Evolutionary conservation across 2,329 filamentous ascomycete genomes (phyloP).

Genomic region (Neonectria ditissima): DNA sequence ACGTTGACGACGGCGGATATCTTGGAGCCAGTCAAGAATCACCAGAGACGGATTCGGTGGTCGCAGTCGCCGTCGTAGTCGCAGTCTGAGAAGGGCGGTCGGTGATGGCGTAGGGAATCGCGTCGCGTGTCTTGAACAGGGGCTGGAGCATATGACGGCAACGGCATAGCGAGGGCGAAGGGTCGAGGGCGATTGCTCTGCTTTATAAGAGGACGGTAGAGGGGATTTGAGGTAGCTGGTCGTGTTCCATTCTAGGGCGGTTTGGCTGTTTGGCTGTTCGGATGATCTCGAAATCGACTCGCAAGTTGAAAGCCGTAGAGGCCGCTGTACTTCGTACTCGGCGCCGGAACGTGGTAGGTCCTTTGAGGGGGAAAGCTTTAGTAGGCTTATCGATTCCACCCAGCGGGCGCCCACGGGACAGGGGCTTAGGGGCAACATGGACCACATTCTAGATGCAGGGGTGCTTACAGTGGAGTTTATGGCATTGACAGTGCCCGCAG

Average conservation of each 20-base stretch:
- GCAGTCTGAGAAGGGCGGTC: slow-evolving; percentile 24
- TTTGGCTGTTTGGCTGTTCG: slow-evolving; percentile 8
- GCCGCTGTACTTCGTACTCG: slow-evolving; percentile 31
- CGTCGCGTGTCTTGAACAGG: slow-evolving; percentile 43
- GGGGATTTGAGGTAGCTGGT: slow-evolving; percentile 14
- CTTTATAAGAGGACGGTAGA: slow-evolving; percentile 32
- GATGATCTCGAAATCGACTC: slow-evolving; percentile 27
- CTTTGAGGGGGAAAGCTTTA: slow-evolving; percentile 24
- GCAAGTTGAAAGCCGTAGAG: slow-evolving; percentile 22
- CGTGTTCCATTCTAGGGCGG: slow-evolving; percentile 35
- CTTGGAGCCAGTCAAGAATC: slow-evolving; percentile 18
- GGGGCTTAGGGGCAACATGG: not conserved
- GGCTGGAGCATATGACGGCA: slow-evolving; percentile 28
- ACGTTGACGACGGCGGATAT: slow-evolving; percentile 11
- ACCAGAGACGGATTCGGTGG: not conserved
- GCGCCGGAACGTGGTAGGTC: slow-evolving; percentile 22
- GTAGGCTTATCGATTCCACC: slow-evolving; percentile 43
- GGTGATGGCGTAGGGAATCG: slow-evolving; percentile 39
- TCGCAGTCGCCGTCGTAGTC: slow-evolving; percentile 25
- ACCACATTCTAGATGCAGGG: slow-evolving; percentile 5
- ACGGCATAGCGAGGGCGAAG: slow-evolving; percentile 37
- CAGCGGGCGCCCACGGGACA: slow-evolving; percentile 4
- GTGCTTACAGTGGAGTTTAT: not conserved
- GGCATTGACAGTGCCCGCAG: not conserved
- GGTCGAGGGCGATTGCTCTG: not conserved